Conservation (phyloP, 805 yeast species). For the Dipodascus geniculatus region DNA sequence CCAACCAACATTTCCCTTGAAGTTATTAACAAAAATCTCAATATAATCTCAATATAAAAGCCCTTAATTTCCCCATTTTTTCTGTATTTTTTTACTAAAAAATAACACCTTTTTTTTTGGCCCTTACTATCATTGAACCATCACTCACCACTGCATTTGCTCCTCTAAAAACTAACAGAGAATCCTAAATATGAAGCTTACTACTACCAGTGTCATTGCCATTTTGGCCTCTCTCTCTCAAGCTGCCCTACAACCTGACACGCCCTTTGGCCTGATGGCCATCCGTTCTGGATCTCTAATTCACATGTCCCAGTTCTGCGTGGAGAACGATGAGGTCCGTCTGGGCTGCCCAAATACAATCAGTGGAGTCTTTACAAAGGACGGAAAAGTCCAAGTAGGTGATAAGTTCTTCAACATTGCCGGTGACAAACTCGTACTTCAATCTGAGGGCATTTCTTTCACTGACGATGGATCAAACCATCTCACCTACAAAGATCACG, state of each 20-base stretch:
- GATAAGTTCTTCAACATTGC: neutral
- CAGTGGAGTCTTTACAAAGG: neutral
- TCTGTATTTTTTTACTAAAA: too few species aligned
- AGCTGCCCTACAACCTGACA: conserved; percentile 2
- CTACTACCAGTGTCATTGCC: conserved; percentile 1
- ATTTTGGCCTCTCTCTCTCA: neutral
- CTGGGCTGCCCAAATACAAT: neutral
- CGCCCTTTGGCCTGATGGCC: conserved; percentile 5
- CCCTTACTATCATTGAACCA: neutral
- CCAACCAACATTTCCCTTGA: too few species aligned
- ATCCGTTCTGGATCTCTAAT: conserved; percentile 2
- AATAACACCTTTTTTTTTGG: neutral
- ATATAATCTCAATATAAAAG: too few species aligned
- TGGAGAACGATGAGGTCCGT: neutral
- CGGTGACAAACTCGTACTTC: neutral
- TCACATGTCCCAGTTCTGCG: neutral
- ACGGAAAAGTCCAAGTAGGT: neutral
- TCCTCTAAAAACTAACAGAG: neutral
- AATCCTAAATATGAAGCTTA: neutral
- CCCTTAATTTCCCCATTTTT: neutral
- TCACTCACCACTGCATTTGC: neutral
- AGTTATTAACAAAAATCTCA: too few species aligned
- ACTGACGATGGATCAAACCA: neutral
- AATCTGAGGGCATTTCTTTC: neutral
- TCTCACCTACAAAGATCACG: neutral